These are phyloP conservation scores for Daucus carota DNA, from an alignment of 129 eudicot species.

Conservation along the genomic window DNA sequence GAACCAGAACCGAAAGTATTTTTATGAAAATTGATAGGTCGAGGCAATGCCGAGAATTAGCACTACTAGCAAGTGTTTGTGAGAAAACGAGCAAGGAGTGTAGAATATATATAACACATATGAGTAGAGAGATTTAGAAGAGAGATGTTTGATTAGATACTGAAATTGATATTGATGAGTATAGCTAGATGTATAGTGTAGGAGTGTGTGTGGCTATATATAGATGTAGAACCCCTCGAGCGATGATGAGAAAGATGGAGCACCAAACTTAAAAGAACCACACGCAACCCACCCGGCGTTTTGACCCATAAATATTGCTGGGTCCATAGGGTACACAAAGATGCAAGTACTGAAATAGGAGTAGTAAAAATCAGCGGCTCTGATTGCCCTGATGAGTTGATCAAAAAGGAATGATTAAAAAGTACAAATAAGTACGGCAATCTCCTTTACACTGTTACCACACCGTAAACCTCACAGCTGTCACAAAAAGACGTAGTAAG, in stretches of 20 bases:
- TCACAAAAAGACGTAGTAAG: too few relatives aligned
- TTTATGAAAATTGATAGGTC: not conserved
- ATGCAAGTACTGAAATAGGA: not conserved
- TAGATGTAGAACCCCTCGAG: not conserved
- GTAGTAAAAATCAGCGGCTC: conserved; percentile 1
- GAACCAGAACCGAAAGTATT: not conserved
- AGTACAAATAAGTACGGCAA: not conserved
- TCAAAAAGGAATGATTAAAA: not conserved
- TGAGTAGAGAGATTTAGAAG: not conserved
- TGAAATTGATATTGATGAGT: not conserved
- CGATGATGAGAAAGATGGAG: not conserved
- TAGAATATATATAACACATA: not conserved
- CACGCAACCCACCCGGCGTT: conserved; percentile 14
- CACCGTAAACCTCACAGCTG: not conserved
- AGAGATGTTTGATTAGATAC: not conserved
- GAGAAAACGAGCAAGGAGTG: not conserved
- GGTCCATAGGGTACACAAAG: not conserved
- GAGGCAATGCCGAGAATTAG: not conserved
- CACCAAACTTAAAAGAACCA: not conserved
- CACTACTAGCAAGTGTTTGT: not conserved
- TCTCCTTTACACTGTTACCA: not conserved
- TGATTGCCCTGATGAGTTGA: not conserved
- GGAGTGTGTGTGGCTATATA: not conserved
- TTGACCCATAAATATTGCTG: conserved; percentile 17
- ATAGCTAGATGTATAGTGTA: not conserved